A percentile compares a stretch with the other conserved stretches of the same genome.
phyloP scores from a whole-genome alignment of 2,329 filamentous ascomycete genomes.

The Juglanconis oblonga region DNA sequence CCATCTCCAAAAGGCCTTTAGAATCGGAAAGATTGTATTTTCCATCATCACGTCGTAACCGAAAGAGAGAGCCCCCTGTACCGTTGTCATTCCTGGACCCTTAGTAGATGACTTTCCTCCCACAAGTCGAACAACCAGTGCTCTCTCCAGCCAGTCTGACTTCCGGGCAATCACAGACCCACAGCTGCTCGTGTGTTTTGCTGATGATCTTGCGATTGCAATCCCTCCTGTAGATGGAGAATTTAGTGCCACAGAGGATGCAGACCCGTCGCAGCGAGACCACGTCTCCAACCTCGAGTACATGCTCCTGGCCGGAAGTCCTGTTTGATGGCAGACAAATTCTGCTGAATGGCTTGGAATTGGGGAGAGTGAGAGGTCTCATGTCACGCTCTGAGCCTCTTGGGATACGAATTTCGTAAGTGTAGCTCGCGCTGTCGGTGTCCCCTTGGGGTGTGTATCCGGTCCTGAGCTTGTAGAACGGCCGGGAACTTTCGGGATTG shows the following conservation, averaged over 20 bases:
- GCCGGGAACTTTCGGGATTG: neutral
- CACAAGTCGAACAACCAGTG: slow-evolving; percentile 7
- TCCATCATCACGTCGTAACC: neutral
- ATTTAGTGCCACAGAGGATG: slow-evolving; percentile 12
- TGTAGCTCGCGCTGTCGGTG: neutral
- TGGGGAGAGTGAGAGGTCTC: neutral
- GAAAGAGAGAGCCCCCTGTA: no score
- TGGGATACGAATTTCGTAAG: slow-evolving; percentile 12
- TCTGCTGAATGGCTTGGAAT: neutral
- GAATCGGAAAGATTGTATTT: no score
- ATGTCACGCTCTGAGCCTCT: neutral
- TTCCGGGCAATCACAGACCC: slow-evolving; percentile 13
- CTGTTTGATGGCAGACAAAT: slow-evolving; percentile 3
- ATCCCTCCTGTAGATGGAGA: slow-evolving; percentile 12
- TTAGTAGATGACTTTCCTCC: slow-evolving; percentile 15
- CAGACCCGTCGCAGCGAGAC: slow-evolving; percentile 14
- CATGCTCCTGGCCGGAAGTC: neutral
- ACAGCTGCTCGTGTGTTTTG: slow-evolving; percentile 9
- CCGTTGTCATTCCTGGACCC: neutral
- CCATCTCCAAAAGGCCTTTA: no score
- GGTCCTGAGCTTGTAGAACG: slow-evolving; percentile 2
- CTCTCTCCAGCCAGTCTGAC: slow-evolving; percentile 9
- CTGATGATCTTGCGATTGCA: slow-evolving; percentile 18
- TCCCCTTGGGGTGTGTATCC: neutral
- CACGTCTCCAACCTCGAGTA: slow-evolving; percentile 6